Conservation (phyloP, 169 alveolate genomes). For the Cryptosporidium viatorum region DNA sequence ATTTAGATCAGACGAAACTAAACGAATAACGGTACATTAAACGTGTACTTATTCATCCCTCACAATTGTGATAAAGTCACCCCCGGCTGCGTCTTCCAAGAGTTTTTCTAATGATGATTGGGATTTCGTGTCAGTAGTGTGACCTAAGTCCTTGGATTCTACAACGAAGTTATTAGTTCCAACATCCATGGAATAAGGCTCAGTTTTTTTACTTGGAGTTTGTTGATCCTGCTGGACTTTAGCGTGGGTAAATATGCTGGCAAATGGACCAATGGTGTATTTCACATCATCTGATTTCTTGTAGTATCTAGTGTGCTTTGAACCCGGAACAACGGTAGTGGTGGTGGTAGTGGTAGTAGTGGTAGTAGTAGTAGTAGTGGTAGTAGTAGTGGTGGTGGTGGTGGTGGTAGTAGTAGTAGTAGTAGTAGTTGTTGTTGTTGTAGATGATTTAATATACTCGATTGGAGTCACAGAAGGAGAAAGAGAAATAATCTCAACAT, state of each 20-base stretch:
- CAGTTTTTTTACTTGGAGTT: background rate
- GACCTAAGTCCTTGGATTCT: background rate
- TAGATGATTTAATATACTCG: background rate
- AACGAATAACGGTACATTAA: background rate
- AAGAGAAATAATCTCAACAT: background rate
- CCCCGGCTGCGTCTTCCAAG: background rate
- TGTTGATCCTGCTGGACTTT: background rate
- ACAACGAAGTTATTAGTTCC: background rate
- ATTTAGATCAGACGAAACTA: background rate
- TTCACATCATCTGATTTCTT: background rate
- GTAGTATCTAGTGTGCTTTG: background rate
- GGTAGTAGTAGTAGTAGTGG: background rate
- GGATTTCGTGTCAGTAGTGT: background rate
- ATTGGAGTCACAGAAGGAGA: conserved; percentile 12
- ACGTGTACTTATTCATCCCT: background rate
- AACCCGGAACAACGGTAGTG: background rate
- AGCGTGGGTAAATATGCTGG: background rate
- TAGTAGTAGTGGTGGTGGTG: background rate
- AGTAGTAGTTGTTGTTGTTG: conserved; percentile 51
- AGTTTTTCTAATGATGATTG: background rate
- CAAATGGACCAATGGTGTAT: conserved; percentile 25
- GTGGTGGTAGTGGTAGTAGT: conserved; percentile 39
- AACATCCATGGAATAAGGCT: background rate
- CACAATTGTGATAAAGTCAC: background rate
- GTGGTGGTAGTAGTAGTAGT: conserved; percentile 33